Conservation (phyloP, 805 yeast genomes). For the Saccharomycopsis schoenii region DNA sequence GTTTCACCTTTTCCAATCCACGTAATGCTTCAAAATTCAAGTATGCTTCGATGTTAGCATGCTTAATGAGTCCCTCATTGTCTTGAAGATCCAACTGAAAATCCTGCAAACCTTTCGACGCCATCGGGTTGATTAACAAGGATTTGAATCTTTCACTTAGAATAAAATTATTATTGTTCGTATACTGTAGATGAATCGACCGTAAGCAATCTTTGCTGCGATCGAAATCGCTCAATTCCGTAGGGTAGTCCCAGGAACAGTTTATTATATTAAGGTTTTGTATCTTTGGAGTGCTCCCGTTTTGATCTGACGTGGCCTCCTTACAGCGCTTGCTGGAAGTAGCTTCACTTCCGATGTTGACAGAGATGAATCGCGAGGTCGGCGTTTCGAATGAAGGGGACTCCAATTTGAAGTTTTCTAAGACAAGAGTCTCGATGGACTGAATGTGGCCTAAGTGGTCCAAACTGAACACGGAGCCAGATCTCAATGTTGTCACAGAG, state of each 20-base stretch:
- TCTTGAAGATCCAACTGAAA: conserved; percentile 9
- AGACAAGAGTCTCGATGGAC: background rate
- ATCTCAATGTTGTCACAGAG: conserved; percentile 1
- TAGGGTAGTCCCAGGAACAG: conserved; percentile 17
- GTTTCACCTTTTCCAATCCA: background rate
- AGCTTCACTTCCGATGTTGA: background rate
- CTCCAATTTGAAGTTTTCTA: conserved; percentile 11
- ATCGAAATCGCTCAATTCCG: conserved; percentile 6
- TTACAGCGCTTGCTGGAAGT: too few species aligned
- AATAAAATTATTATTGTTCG: conserved; percentile 8
- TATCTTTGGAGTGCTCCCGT: background rate
- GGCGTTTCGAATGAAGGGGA: background rate
- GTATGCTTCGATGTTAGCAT: conserved; percentile 12
- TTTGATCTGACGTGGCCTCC: background rate
- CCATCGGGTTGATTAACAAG: conserved; percentile 7
- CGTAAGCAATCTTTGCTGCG: background rate
- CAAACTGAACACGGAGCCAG: conserved; percentile 8
- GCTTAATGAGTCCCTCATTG: conserved; percentile 3
- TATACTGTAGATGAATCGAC: conserved; percentile 4
- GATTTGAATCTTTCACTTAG: conserved; percentile 14
- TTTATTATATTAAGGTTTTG: conserved; percentile 8
- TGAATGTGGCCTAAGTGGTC: conserved; percentile 8
- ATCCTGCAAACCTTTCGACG: background rate
- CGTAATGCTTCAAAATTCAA: background rate
- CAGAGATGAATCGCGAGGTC: background rate